A percentile compares a stretch with the other conserved stretches of the same genome.
Evolutionary conservation across 1,139 yeast genomes (phyloP).

Genomic region (Debaryomyces coudertii): DNA sequence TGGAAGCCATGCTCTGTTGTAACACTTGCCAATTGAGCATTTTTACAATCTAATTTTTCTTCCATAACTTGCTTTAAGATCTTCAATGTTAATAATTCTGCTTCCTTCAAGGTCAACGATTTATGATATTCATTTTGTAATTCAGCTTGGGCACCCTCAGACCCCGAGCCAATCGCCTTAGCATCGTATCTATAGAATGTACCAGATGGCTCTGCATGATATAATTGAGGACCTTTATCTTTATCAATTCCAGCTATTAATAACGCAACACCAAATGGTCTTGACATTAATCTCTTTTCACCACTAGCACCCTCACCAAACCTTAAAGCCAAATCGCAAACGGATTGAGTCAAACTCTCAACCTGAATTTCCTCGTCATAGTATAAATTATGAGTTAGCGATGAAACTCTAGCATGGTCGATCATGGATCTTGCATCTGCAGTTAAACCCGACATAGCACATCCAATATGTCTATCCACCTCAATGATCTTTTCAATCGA

Average conservation of each 20-base stretch:
- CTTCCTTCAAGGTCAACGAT: slow-evolving; percentile 90
- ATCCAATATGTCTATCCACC: slow-evolving; percentile 91
- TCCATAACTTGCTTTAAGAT: slow-evolving; percentile 98
- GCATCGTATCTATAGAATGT: slow-evolving; percentile 98
- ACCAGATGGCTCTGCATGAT: slow-evolving; percentile 99
- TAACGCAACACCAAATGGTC: slow-evolving; percentile 98
- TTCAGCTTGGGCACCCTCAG: slow-evolving; percentile 99
- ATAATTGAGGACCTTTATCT: slow-evolving; percentile 93
- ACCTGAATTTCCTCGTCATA: slow-evolving; percentile 93
- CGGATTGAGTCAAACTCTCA: slow-evolving; percentile 93
- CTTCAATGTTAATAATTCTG: slow-evolving; percentile 86
- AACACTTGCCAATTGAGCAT: slow-evolving; percentile 94
- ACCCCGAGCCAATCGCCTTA: slow-evolving; percentile 97
- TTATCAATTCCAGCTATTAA: slow-evolving; percentile 92
- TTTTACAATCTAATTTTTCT: slow-evolving; percentile 93
- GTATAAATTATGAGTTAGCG: slow-evolving; percentile 85
- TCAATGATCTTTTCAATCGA: slow-evolving; percentile 97
- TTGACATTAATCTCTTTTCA: slow-evolving; percentile 94
- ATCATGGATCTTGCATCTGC: slow-evolving; percentile 99
- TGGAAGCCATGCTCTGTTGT: slow-evolving; percentile 86
- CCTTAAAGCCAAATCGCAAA: slow-evolving; percentile 93
- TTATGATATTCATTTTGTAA: slow-evolving; percentile 96
- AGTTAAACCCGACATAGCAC: slow-evolving; percentile 98
- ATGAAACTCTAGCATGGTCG: slow-evolving; percentile 94
- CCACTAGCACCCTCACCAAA: slow-evolving; percentile 99